Evolutionary conservation across 805 yeast genomes (phyloP).

Genomic region (Debaryomyces hansenii): DNA sequence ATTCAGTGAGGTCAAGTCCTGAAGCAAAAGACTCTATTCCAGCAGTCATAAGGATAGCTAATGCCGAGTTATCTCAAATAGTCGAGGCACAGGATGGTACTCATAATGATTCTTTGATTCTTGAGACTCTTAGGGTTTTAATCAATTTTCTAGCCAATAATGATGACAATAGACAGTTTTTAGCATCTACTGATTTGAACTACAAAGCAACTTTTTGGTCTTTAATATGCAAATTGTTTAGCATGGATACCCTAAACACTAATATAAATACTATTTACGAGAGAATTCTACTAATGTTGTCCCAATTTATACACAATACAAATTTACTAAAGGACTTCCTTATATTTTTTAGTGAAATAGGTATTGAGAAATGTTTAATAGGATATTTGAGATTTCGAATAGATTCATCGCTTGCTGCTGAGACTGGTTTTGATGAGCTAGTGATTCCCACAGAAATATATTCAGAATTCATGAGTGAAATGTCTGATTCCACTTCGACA

Average conservation of each 20-base stretch:
- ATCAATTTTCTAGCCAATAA: conserved; percentile 38
- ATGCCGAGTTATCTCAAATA: background rate
- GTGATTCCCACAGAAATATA: conserved; percentile 6
- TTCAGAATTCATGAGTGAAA: conserved; percentile 4
- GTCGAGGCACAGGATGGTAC: background rate
- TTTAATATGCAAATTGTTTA: background rate
- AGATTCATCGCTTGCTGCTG: too few species aligned
- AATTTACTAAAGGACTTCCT: conserved; percentile 14
- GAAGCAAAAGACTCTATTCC: conserved; percentile 8
- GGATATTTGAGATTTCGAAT: background rate
- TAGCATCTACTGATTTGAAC: conserved; percentile 2
- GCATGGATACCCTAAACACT: background rate
- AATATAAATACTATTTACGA: conserved; percentile 4
- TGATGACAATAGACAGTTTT: conserved; percentile 19
- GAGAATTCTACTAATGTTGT: conserved; percentile 22
- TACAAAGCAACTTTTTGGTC: conserved; percentile 19
- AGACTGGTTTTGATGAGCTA: conserved; percentile 1
- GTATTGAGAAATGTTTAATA: conserved; percentile 2
- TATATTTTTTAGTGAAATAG: conserved; percentile 10
- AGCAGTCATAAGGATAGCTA: conserved; percentile 2
- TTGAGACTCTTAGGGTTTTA: conserved; percentile 27
- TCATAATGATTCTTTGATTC: background rate
- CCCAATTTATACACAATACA: conserved; percentile 33
- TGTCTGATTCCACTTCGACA: conserved; percentile 4
- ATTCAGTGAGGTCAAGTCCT: conserved; percentile 12